Evolutionary conservation across 495 filamentous ascomycete genomes (phyloP), one percentile per base, ranked within the genome.

Genomic region (Podospora conica): DNA sequence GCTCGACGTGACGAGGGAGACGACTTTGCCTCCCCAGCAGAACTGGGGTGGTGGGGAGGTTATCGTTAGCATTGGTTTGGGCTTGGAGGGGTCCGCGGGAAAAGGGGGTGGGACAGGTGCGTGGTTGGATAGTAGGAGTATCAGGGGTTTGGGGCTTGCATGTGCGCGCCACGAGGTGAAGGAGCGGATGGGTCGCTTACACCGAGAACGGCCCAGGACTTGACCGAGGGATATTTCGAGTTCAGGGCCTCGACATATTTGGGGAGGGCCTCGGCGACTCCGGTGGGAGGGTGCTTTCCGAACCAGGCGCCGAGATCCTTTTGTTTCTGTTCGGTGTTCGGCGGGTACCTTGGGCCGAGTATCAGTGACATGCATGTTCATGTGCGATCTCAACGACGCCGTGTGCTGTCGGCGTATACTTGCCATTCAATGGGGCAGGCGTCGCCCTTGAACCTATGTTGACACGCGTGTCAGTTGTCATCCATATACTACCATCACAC

Each of bases 1-100:
- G 3, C 83, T 78, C 29, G 86, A 79, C n/a, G 91, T 81, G n/a
- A 84, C 82, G 33, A 85, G 72, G 40, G 74, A 77, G 54, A 81
- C 77, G 20, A 89, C 83, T 75, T 96, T 96, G 63, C 90, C 93
- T 64, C 94, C 94, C 94, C 93, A 98, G 84, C 94, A 98, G 85
- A 84, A 92, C 78, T 80, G 1, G 40, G 18, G 40, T 48, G 53
- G 54, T 23, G 27, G 55, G 53, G 31, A 70, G 20, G 10, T 2
- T 27, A 20, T 61, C 18, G 33, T 48, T 54, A 48, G 40, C 31
- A n/a, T 48, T n/a, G 33, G 33, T 8, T 8, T 18, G 18, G 15
- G 33, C n/a, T 48, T 48, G 33, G 15, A n/a, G 33, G 1, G 8
- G 33, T 31, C 29, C 11, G 9, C 29, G 40, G 8, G 18, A n/a